phyloP scores from a whole-genome alignment of 2,329 filamentous ascomycete species.

The Claviceps monticola region DNA sequence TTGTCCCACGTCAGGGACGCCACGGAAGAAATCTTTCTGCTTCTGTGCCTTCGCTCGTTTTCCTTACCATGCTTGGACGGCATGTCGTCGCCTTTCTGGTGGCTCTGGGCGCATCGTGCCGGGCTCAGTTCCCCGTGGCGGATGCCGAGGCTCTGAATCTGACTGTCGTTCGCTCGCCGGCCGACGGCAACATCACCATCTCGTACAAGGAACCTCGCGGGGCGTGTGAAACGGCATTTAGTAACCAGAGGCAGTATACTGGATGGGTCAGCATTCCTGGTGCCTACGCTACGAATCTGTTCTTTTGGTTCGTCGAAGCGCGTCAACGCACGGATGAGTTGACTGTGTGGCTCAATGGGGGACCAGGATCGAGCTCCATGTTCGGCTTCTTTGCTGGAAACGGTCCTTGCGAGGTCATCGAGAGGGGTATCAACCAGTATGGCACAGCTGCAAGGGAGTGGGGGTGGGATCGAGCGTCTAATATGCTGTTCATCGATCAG shows the following conservation, averaged over 20 bases:
- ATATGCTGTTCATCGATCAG: constrained; percentile 44
- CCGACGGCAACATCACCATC: constrained; percentile 50
- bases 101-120: constrained; percentile 6
- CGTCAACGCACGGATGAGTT: constrained; percentile 27
- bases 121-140: constrained; percentile 21
- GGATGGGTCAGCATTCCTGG: constrained; percentile 54
- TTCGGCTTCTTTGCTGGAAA: constrained; percentile 48
- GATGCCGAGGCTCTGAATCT: constrained; percentile 24
- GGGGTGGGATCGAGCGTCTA: constrained; percentile 48
- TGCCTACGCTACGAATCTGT: constrained; percentile 35
- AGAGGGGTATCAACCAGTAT: constrained; percentile 32
- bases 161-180: constrained; percentile 45
- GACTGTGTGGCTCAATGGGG: constrained; percentile 54
- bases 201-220: constrained; percentile 49
- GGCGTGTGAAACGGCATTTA: constrained; percentile 51
- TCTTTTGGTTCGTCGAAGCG: constrained; percentile 37
- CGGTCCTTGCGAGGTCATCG: constrained; percentile 38
- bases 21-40: background rate
- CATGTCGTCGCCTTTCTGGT: constrained; percentile 10
- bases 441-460: constrained; percentile 45
- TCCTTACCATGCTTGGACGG: constrained; percentile 6
- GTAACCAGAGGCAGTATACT: constrained; percentile 53
- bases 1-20: background rate
- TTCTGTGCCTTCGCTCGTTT: background rate
- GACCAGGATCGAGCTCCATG: constrained; percentile 51